Conservation (phyloP, 306 rosid species). For the Vicia faba region DNA sequence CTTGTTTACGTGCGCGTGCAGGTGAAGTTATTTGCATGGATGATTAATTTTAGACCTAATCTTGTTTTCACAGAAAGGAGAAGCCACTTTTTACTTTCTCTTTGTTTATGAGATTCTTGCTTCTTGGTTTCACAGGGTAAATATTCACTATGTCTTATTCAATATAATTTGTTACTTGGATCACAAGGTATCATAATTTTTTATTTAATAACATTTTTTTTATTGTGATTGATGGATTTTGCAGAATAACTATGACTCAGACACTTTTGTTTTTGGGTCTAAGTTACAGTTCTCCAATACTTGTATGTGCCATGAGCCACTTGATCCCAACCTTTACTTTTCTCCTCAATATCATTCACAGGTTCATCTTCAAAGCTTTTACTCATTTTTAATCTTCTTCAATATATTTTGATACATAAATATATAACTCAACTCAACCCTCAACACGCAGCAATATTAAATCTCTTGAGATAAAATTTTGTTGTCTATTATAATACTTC, state of each 20-base stretch:
- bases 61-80: conserved; percentile 48
- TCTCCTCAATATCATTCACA: conserved; percentile 56
- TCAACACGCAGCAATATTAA: too few relatives aligned
- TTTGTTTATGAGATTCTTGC: conserved; percentile 60
- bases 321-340: conserved; percentile 64
- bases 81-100: conserved; percentile 51
- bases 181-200: not conserved
- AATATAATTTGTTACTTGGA: not conserved
- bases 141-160: not conserved
- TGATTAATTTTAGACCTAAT: conserved; percentile 11
- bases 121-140: conserved; percentile 74
- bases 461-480: too few relatives aligned
- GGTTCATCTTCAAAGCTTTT: conserved; percentile 43
- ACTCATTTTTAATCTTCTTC: not conserved
- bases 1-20: not conserved
- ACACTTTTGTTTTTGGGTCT: conserved; percentile 65
- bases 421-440: not conserved
- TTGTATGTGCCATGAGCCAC: conserved; percentile 75
- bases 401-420: not conserved
- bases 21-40: conserved; percentile 29
- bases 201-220: not conserved
- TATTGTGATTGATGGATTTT: conserved; percentile 33
- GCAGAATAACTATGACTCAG: conserved; percentile 71
- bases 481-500: too few relatives aligned
- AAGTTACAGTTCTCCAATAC: conserved; percentile 74